Base-by-base conservation (phyloP, 1,139 yeast species). In the Blastobotrys persicus region DNA sequence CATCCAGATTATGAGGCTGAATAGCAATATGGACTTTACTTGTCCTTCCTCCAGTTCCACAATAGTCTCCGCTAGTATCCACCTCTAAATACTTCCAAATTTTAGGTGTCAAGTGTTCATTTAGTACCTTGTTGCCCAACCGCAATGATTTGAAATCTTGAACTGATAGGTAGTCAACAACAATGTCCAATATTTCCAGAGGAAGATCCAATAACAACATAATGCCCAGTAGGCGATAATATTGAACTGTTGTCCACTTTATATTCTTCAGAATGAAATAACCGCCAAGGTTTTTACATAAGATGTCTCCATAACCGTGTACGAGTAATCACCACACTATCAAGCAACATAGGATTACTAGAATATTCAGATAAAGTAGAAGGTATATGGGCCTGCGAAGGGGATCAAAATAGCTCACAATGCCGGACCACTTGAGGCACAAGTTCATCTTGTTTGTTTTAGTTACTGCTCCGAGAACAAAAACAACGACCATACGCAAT, bases 1-100 rank as follows among this genome's bases (percentile, higher is more conserved):
- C n/a, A n/a, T 37, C 41, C 41, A 37, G 19, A 37, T n/a, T 19
- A 23, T 37, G 41, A 9, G 41, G 41, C n/a, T 19, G 41, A 13
- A 37, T 37, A 3, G 28, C 17, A 19, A 19, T 37, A 19, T 37
- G 41, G 28, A 19, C 14, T n/a, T 37, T 16, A n/a, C 41, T 28
- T 6, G 19, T 17, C 14, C 41, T 17, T 37, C 19, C 9, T 4
- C 41, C 41, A 4, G 41, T 4, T 3, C 41, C 41, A 14, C 41
- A 37, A 28, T 37, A 37, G 6, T 37, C 41, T 7, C 41, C 41
- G 4, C 16, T 37, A 4, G 41, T 37, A 28, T 37, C 41, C 7
- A 37, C 41, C 19, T 37, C 41, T 6, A 37, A 9, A 16, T 37
- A 28, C n/a, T 18, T 37, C 41, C 41, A 37, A 14, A 37, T 4